Percentiles rank a stretch among this genome's conserved stretches.
Conservation (phyloP, 352 stramenopile species). For the Phytopythium ostracodes region DNA sequence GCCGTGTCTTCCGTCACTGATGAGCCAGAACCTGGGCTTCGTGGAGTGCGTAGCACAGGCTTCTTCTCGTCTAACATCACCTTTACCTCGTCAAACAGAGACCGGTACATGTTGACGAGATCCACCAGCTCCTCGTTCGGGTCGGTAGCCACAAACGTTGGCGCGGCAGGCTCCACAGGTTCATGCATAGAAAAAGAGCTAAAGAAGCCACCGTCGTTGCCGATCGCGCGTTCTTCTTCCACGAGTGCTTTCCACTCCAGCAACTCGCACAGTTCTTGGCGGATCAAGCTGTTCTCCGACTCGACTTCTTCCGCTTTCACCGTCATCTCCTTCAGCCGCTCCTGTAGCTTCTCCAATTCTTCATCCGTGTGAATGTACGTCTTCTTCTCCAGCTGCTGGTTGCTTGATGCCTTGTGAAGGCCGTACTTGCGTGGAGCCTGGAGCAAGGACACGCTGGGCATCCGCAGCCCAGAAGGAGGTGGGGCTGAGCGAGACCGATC, state of each 20-base stretch:
- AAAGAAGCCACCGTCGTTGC: background rate
- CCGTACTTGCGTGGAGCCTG: constrained; percentile 43
- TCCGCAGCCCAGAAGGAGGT: constrained; percentile 30
- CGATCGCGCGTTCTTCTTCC: background rate
- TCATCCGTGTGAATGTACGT: constrained; percentile 10
- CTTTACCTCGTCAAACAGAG: constrained; percentile 54
- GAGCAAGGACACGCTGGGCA: constrained; percentile 39
- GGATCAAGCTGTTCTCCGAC: constrained; percentile 64
- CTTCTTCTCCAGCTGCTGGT: constrained; percentile 30
- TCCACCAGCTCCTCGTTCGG: constrained; percentile 49
- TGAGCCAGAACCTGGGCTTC: constrained; percentile 54
- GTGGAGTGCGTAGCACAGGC: constrained; percentile 32
- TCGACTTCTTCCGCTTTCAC: constrained; percentile 46
- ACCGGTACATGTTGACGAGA: constrained; percentile 65
- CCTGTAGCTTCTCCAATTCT: constrained; percentile 27
- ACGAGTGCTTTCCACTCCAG: constrained; percentile 52
- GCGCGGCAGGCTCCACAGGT: constrained; percentile 9
- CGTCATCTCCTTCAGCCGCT: constrained; percentile 38
- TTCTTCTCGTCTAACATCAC: constrained; percentile 54
- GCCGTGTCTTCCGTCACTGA: constrained; percentile 61
- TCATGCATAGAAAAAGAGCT: constrained; percentile 10
- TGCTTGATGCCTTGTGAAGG: constrained; percentile 30
- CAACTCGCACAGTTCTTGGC: constrained; percentile 60
- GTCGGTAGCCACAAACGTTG: constrained; percentile 10
- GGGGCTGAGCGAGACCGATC: constrained; percentile 21